Base-by-base conservation (phyloP, 805 yeast species). In the Barnettozyma sp. region DNA sequence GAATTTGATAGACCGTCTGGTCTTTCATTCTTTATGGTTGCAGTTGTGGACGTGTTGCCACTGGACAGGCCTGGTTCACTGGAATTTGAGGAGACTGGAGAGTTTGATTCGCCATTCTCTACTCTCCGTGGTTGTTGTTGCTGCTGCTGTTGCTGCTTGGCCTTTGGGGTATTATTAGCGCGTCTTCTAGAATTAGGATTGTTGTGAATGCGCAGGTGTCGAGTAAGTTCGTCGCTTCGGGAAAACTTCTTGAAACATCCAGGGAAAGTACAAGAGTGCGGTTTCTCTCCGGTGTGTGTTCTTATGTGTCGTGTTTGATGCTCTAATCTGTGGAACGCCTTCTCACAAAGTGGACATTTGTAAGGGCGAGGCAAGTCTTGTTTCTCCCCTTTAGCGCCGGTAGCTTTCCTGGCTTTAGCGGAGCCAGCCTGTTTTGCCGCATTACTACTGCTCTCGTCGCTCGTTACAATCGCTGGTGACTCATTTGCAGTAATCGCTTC, bases 271-370 rank as follows among this genome's bases (percentile, higher is more conserved):
- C 88, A 81, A n/a, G 70, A 71, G 55, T 81, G 87, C 4, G 90
- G 90, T 53, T 78, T 80, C 50, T 82, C 88, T 18, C 90, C 90
- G 0, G 90, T 81, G 50, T 81, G 90, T 10, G 87, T 81, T 50
- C 88, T 63, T 40, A 81, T 78, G 49, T 81, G 90, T 49, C 90
- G 68, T 7, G 87, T 79, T 52, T 79, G 86, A 56, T 81, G 90
- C 50, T 81, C 90, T 28, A 81, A 56, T 39, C 90, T 64, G 52
- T 79, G 85, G 53, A 81, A 81, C 0, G 84, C 85, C 56, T 81
- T 76, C 26, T 73, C 73, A 54, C 90, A 81, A 52, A 78, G 66
- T 4, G 86, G 80, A 52, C 90, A 81, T 42, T 78, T 75, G 58
- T 78, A 81, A 2, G 88, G 88, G 57, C 74, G 47, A 6, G 57